Evolutionary conservation across 2,329 filamentous ascomycete species (phyloP), one percentile per base, ranked within the genome.

Genomic region (Fusarium continuum): DNA sequence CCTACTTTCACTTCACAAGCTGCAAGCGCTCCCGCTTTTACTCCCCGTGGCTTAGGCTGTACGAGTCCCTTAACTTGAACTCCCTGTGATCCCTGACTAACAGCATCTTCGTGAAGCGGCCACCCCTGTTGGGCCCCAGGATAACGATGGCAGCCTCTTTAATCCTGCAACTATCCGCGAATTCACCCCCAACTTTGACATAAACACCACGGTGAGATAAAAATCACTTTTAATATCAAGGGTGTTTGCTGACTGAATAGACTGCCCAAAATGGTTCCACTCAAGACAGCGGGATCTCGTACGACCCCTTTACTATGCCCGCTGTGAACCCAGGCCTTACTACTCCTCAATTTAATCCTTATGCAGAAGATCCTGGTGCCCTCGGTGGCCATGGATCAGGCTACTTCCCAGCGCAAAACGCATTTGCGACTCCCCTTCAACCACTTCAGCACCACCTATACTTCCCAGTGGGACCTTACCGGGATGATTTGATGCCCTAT

Each of bases 371-470:
- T 56, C 84, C 86, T 44, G 80, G 80, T 17, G 79, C 81, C 17
- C 78, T 93, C 41, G 79, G 83, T 6, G 79, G 76, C 23, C 80
- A 83, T 54, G 84, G 84, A 6, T 80, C 86, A 14, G 82, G 86
- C 3, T 96, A 89, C 74, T 96, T 90, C 72, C 84, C 85, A 43
- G 74, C 82, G n/a, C 83, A 84, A 36, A 77, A 77, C 44, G 77
- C 79, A 10, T 89, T 83, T 70, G 74, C 79, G 10, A 75, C 82
- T 10, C 80, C 82, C 14, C 74, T 82, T 17, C 88, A 90, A 65
- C 90, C 90, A 19, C 85, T 93, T 6, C 91, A 94, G 80, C 96
- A 97, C 74, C 95, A 99, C 75, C 84, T 97, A 11, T 99, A 99
- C 75, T 91, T 92, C 26, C 93, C 93, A 1, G 85, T 93, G 53